A percentile compares a stretch with the other conserved stretches of the same genome.
Evolutionary conservation across 2,329 filamentous ascomycete genomes (phyloP).

Genomic region (Fusarium devonianum): DNA sequence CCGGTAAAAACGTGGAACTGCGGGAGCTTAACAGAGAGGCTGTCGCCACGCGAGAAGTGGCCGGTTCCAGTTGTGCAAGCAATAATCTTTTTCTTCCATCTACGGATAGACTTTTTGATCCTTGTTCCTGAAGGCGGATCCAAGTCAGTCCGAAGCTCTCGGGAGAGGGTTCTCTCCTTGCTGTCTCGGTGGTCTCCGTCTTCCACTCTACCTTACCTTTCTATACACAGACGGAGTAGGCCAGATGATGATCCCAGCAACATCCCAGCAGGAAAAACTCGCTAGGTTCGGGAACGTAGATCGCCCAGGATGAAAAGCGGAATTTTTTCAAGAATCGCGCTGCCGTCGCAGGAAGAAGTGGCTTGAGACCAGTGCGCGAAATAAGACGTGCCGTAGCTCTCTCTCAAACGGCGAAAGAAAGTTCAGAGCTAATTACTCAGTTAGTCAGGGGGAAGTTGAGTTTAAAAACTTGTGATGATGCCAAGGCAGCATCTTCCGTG

Average conservation of each 20-base stretch:
- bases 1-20: constrained; percentile 20
- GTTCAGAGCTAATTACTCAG: neutral
- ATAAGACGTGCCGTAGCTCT: constrained; percentile 1
- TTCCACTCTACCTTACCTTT: neutral
- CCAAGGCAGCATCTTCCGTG: constrained; percentile 1
- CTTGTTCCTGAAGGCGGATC: too few relatives aligned
- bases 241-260: constrained; percentile 13
- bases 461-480: neutral
- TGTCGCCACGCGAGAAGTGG: too few relatives aligned
- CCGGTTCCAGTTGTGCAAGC: constrained; percentile 7
- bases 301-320: constrained; percentile 20
- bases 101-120: neutral
- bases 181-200: neutral
- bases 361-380: constrained; percentile 14
- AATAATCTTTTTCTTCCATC: neutral
- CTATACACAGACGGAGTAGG: neutral
- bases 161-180: neutral
- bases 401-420: too few relatives aligned
- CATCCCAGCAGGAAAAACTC: constrained; percentile 9
- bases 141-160: too few relatives aligned
- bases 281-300: constrained; percentile 29
- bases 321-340: constrained; percentile 7
- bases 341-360: constrained; percentile 10
- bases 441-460: neutral
- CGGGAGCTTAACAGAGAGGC: constrained; percentile 15